phyloP scores from a whole-genome alignment of 2,329 filamentous ascomycete genomes.

The Orbilia javanica region DNA sequence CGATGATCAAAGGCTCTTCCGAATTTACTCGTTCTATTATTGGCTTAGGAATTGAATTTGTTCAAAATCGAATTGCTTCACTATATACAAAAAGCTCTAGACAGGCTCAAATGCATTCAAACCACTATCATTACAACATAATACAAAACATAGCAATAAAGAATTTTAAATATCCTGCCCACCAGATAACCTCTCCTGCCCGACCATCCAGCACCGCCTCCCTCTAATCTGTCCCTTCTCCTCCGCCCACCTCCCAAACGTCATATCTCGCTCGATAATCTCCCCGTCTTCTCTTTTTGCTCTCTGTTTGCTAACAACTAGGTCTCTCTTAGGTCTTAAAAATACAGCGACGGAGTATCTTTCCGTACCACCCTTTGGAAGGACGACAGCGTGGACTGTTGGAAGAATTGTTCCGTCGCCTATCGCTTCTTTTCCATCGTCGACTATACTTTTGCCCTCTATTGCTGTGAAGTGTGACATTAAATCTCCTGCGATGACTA shows the following conservation, averaged over 20 bases:
- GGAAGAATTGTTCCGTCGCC: slow-evolving; percentile 41
- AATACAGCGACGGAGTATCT: slow-evolving; percentile 54
- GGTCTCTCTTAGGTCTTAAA: slow-evolving; percentile 42
- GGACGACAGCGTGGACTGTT: slow-evolving; percentile 43
- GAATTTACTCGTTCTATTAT: too few relatives aligned
- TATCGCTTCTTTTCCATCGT: slow-evolving; percentile 8
- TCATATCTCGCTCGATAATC: slow-evolving; percentile 33
- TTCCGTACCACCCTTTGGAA: slow-evolving; percentile 38
- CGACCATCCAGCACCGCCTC: slow-evolving; percentile 54
- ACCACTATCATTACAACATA: too few relatives aligned
- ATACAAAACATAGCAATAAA: background rate
- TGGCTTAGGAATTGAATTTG: too few relatives aligned
- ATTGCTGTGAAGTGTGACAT: slow-evolving; percentile 51
- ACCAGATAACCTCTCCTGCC: slow-evolving; percentile 35
- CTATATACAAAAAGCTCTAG: too few relatives aligned
- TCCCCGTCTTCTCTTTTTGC: slow-evolving; percentile 20
- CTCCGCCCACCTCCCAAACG: slow-evolving; percentile 51
- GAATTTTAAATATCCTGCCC: slow-evolving; percentile 16
- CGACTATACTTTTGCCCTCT: slow-evolving; percentile 15
- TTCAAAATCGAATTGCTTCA: too few relatives aligned
- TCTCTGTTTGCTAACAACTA: slow-evolving; percentile 31
- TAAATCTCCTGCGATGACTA: slow-evolving; percentile 45
- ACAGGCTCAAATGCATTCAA: too few relatives aligned
- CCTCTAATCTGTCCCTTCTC: slow-evolving; percentile 48
- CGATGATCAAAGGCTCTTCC: too few relatives aligned